phyloP scores from a whole-genome alignment of 768 basidiomycete species.

The Lyophyllum atratum region DNA sequence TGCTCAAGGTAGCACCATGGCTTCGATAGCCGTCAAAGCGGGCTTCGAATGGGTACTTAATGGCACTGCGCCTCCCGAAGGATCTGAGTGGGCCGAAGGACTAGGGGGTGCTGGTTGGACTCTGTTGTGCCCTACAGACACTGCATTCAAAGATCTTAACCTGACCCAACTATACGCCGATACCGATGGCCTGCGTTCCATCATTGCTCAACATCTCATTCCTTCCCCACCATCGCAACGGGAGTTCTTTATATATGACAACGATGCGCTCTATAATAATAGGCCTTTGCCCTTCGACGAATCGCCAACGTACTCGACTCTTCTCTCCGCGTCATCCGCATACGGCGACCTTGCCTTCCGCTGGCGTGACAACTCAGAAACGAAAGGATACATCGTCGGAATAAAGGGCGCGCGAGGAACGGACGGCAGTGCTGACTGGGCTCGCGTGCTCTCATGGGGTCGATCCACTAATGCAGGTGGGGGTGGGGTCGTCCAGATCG shows the following conservation, averaged over 20 bases:
- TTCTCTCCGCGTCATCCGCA: conserved; percentile 62
- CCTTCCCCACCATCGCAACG: conserved; percentile 37
- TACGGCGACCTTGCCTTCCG: conserved; percentile 89
- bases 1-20: conserved; percentile 88
- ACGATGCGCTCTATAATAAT: conserved; percentile 57
- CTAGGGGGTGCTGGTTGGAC: conserved; percentile 73
- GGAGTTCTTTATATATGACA: conserved; percentile 24
- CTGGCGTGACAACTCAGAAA: conserved; percentile 38
- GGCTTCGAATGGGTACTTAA: conserved; percentile 92
- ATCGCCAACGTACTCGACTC: conserved; percentile 72
- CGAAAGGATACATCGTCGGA: conserved; percentile 63
- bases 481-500: conserved; percentile 90
- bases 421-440: conserved; percentile 62
- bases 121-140: conserved; percentile 87
- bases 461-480: conserved; percentile 72
- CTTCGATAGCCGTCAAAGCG: conserved; percentile 76
- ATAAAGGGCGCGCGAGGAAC: conserved; percentile 76
- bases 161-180: conserved; percentile 72
- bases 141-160: conserved; percentile 88
- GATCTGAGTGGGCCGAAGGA: conserved; percentile 60
- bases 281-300: conserved; percentile 74
- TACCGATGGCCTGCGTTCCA: conserved; percentile 47
- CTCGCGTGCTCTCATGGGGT: conserved; percentile 70
- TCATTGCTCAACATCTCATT: conserved; percentile 80
- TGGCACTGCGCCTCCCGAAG: conserved; percentile 77